These are phyloP conservation scores for Rutstroemia sp. DNA, from an alignment of 2,329 filamentous ascomycete genomes.

Conservation along the genomic window DNA sequence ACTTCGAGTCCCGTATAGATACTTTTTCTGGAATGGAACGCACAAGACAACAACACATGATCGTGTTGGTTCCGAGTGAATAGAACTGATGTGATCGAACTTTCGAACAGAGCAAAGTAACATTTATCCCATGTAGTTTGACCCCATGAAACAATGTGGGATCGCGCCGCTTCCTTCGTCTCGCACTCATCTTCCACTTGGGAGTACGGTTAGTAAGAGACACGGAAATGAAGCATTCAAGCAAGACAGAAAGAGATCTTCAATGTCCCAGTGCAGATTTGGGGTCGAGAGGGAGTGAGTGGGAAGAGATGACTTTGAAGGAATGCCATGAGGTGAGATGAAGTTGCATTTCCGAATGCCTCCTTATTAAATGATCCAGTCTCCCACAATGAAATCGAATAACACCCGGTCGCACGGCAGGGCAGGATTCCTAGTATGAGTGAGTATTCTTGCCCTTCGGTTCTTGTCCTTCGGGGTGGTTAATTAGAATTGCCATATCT, in stretches of 20 bases:
- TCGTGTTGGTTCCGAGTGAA: background rate
- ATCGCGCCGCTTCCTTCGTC: constrained; percentile 9
- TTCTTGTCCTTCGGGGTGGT: too few species aligned
- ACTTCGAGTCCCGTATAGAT: constrained; percentile 1
- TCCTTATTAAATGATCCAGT: too few species aligned
- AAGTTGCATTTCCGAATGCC: too few species aligned
- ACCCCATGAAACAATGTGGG: constrained; percentile 6
- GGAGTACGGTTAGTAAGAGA: background rate
- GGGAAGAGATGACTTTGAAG: too few species aligned
- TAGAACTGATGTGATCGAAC: background rate
- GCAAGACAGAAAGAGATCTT: background rate
- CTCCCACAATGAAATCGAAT: too few species aligned
- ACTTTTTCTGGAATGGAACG: background rate
- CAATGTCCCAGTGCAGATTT: too few species aligned
- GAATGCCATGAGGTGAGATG: too few species aligned
- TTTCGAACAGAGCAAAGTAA: background rate
- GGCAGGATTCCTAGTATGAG: too few species aligned
- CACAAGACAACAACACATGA: background rate
- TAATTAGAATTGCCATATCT: too few species aligned
- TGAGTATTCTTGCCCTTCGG: too few species aligned
- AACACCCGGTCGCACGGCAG: too few species aligned
- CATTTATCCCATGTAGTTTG: background rate
- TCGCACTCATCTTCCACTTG: background rate
- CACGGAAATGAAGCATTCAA: background rate
- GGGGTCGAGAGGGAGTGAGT: too few species aligned